These are phyloP conservation scores for Mycena vitilis DNA, from an alignment of 768 basidiomycete genomes.

Conservation along the genomic window DNA sequence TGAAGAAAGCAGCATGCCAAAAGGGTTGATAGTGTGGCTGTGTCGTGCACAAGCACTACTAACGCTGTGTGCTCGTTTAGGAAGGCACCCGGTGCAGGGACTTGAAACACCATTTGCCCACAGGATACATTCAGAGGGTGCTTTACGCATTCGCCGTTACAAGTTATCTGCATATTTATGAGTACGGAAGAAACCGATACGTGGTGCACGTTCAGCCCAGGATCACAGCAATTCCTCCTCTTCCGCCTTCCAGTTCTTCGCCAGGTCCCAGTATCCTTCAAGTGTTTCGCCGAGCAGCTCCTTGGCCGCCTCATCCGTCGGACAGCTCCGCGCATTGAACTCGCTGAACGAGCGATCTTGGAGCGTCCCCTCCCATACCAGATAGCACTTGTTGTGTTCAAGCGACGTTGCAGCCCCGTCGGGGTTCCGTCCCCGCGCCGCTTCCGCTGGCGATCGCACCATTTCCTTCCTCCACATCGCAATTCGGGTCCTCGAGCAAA, in stretches of 20 bases:
- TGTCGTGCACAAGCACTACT: conserved; percentile 6
- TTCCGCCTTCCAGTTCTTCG: conserved; percentile 89
- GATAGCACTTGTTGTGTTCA: conserved; percentile 87
- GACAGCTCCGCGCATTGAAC: conserved; percentile 86
- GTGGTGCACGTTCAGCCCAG: too few species aligned
- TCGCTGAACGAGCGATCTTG: conserved; percentile 83
- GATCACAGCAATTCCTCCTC: conserved; percentile 73
- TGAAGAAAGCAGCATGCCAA: conserved; percentile 31
- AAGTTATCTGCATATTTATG: too few species aligned
- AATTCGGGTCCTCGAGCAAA: conserved; percentile 67
- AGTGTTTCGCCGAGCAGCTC: conserved; percentile 87
- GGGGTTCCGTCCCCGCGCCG: conserved; percentile 41
- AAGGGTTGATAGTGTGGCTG: background rate
- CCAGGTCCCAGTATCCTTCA: conserved; percentile 94
- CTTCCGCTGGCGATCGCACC: conserved; percentile 45
- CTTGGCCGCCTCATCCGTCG: conserved; percentile 86
- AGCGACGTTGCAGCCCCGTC: conserved; percentile 60
- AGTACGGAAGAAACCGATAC: too few species aligned
- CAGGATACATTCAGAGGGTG: too few species aligned
- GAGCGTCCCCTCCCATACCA: conserved; percentile 94
- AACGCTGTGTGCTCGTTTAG: background rate
- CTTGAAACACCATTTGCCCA: too few species aligned
- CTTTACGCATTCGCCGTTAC: too few species aligned
- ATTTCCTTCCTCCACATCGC: conserved; percentile 45
- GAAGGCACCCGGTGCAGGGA: too few species aligned